Conservation (phyloP, 208 protist genomes). For the Crithidia fasciculata region DNA sequence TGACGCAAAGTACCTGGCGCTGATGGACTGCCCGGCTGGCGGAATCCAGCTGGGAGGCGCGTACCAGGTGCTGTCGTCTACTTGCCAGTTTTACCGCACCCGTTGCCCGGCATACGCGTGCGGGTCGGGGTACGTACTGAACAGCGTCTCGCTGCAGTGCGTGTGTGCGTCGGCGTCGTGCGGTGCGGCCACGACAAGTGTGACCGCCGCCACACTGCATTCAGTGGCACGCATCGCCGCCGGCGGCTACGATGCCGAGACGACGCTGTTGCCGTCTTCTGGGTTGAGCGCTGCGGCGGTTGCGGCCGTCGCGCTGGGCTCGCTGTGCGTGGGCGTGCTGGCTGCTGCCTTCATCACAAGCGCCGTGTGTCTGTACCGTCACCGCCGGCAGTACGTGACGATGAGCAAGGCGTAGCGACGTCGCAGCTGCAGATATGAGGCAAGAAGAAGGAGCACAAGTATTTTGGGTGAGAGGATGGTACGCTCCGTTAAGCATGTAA, state of each 20-base stretch:
- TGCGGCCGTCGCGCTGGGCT: conserved; percentile 14
- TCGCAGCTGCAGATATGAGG: background rate
- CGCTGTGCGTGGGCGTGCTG: conserved; percentile 11
- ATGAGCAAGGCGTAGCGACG: background rate
- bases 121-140: conserved; percentile 21
- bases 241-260: background rate
- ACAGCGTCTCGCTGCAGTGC: conserved; percentile 31
- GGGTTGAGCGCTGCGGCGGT: conserved; percentile 7
- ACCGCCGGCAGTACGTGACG: background rate
- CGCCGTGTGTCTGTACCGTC: conserved; percentile 6
- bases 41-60: conserved; percentile 11
- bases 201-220: background rate
- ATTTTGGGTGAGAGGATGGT: no score
- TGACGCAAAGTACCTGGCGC: conserved; percentile 30
- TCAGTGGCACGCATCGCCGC: background rate
- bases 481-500: no score
- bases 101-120: conserved; percentile 35
- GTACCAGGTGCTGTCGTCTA: conserved; percentile 7
- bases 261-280: conserved; percentile 10
- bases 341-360: conserved; percentile 17
- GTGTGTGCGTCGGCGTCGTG: conserved; percentile 23
- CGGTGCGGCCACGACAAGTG: background rate
- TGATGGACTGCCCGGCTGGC: conserved; percentile 28
- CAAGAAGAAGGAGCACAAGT: background rate
- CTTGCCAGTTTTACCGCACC: conserved; percentile 30